phyloP scores from a whole-genome alignment of 805 yeast genomes.

The Candida michaelii region DNA sequence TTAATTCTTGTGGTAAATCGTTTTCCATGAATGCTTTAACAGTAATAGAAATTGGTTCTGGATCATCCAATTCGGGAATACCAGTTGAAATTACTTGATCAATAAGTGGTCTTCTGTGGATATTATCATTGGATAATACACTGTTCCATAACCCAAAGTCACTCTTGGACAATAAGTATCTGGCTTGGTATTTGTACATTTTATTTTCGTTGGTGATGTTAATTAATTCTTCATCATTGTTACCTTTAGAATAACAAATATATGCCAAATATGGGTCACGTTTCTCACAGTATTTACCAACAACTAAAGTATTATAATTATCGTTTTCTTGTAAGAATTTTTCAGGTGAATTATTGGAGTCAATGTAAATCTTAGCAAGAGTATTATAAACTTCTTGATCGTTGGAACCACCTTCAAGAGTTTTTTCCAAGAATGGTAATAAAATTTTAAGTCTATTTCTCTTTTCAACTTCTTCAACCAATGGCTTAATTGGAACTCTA shows the following conservation, averaged over 20 bases:
- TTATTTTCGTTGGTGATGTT: slow-evolving; percentile 93
- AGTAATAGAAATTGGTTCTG: slow-evolving; percentile 90
- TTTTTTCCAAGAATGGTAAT: slow-evolving; percentile 89
- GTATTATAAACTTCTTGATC: slow-evolving; percentile 94
- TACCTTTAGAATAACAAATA: slow-evolving; percentile 95
- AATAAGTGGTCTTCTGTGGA: slow-evolving; percentile 85
- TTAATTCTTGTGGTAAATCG: slow-evolving; percentile 87
- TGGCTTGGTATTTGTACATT: slow-evolving; percentile 99
- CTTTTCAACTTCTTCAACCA: slow-evolving; percentile 93
- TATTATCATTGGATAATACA: slow-evolving; percentile 73
- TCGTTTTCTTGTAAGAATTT: slow-evolving; percentile 91
- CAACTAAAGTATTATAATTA: slow-evolving; percentile 87
- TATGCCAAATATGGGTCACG: slow-evolving; percentile 98
- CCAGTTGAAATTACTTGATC: slow-evolving; percentile 97
- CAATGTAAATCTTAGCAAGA: slow-evolving; percentile 95
- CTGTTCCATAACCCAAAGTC: slow-evolving; percentile 78
- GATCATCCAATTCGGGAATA: slow-evolving; percentile 88
- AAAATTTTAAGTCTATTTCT: slow-evolving; percentile 90
- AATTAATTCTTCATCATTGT: slow-evolving; percentile 84
- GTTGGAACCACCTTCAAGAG: slow-evolving; percentile 77
- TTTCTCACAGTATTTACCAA: slow-evolving; percentile 98
- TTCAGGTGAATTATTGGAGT: slow-evolving; percentile 96
- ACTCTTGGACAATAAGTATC: slow-evolving; percentile 87
- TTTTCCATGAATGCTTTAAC: slow-evolving; percentile 96
- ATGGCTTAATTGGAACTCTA: slow-evolving; percentile 86